phyloP scores from a whole-genome alignment of 2,329 filamentous ascomycete species.

The Calonectria multiphialidica region DNA sequence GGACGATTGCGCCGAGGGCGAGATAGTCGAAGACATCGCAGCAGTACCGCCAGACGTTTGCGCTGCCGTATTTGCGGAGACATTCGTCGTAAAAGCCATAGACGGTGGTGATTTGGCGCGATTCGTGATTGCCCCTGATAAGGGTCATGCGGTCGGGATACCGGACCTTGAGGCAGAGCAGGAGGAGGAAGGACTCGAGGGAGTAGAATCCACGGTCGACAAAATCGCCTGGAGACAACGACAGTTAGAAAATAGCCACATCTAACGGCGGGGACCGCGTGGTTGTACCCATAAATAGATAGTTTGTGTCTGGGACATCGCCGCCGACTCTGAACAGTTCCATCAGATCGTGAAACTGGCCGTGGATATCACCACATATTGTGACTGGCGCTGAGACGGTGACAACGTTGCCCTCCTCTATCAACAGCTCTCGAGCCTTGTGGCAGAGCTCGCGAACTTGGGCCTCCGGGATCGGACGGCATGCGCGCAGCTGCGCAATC shows the following conservation, averaged over 20 bases:
- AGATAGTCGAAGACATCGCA: constrained; percentile 99
- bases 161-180: constrained; percentile 95
- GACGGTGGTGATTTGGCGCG: constrained; percentile 95
- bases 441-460: constrained; percentile 98
- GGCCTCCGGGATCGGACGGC: constrained; percentile 93
- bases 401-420: constrained; percentile 98
- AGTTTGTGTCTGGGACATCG: constrained; percentile 95
- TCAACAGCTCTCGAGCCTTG: constrained; percentile 94
- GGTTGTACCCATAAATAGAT: constrained; percentile 89
- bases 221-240: constrained; percentile 78
- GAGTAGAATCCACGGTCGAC: constrained; percentile 99
- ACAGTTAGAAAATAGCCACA: not conserved
- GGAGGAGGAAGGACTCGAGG: constrained; percentile 94
- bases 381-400: constrained; percentile 95
- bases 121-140: constrained; percentile 96
- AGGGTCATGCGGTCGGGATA: constrained; percentile 98
- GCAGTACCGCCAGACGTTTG: constrained; percentile 99
- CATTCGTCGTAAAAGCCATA: constrained; percentile 99
- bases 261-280: not conserved
- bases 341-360: constrained; percentile 97
- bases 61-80: constrained; percentile 97
- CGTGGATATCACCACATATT: constrained; percentile 98
- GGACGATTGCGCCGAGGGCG: constrained; percentile 87
- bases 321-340: constrained; percentile 94
- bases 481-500: constrained; percentile 94